Evolutionary conservation across 192 early-diverging fungal species (phyloP).

Genomic region (Obelidium mucronatum): DNA sequence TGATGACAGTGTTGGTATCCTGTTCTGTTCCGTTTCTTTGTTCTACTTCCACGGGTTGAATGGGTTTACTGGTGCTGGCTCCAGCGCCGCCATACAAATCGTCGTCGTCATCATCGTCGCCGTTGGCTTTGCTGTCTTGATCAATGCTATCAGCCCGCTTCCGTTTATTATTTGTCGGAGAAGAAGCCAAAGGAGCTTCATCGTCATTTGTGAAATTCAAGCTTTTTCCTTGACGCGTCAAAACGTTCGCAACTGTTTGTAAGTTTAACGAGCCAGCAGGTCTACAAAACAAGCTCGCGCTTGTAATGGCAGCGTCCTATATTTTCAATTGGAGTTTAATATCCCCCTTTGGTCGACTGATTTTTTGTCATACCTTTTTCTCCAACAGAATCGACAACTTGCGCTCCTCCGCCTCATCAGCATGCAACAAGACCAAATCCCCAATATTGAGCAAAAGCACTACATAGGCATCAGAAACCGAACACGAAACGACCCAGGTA

Average conservation of each 20-base stretch:
- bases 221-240: not conserved
- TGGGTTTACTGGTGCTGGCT: not conserved
- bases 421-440: constrained; percentile 64
- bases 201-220: not conserved
- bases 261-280: constrained; percentile 10
- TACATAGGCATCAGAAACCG: constrained; percentile 84
- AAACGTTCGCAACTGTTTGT: constrained; percentile 4
- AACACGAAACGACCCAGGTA: constrained; percentile 69
- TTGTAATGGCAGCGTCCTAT: constrained; percentile 28
- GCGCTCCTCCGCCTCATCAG: constrained; percentile 54
- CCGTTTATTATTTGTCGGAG: not conserved
- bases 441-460: constrained; percentile 74
- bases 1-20: not conserved
- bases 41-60: too few species aligned
- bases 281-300: constrained; percentile 50
- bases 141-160: constrained; percentile 25
- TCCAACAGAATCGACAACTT: constrained; percentile 34
- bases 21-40: not conserved
- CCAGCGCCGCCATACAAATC: constrained; percentile 56
- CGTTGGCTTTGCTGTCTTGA: constrained; percentile 42
- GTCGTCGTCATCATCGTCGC: constrained; percentile 61
- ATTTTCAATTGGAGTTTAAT: not conserved
- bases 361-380: constrained; percentile 38
- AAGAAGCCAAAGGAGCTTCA: not conserved
- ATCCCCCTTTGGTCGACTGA: not conserved